These are phyloP conservation scores for Avena insularis DNA, from an alignment of 176 grass and related monocot species.

Conservation along the genomic window DNA sequence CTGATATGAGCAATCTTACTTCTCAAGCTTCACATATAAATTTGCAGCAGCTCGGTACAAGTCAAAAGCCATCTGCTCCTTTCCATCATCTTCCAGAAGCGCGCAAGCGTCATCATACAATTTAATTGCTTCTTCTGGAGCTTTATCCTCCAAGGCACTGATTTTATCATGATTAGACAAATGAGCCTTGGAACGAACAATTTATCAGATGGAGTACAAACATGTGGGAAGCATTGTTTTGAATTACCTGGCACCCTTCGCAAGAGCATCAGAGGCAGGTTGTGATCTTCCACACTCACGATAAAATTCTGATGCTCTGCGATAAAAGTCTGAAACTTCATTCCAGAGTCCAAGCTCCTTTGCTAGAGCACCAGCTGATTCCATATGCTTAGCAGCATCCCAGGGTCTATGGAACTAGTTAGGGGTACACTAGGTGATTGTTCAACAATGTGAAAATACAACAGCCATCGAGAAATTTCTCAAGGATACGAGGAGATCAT, in stretches of 20 bases:
- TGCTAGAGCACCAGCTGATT: slow-evolving; percentile 90
- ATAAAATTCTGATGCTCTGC: slow-evolving; percentile 92
- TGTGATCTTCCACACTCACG: slow-evolving; percentile 90
- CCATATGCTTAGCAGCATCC: slow-evolving; percentile 99
- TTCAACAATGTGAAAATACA: slow-evolving; percentile 36
- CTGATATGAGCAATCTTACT: slow-evolving; percentile 47
- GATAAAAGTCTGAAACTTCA: slow-evolving; percentile 86
- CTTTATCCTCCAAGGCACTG: slow-evolving; percentile 89
- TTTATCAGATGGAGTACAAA: background rate
- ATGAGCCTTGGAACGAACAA: slow-evolving; percentile 7
- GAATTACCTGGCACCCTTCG: slow-evolving; percentile 89
- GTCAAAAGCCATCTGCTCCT: slow-evolving; percentile 98
- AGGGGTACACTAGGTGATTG: slow-evolving; percentile 44
- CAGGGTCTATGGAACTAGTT: slow-evolving; percentile 73
- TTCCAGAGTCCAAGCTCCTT: slow-evolving; percentile 88
- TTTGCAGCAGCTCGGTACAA: slow-evolving; percentile 77
- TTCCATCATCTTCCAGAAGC: slow-evolving; percentile 93
- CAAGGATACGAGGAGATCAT: slow-evolving; percentile 95
- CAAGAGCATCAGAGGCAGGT: slow-evolving; percentile 96
- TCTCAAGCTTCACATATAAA: slow-evolving; percentile 82
- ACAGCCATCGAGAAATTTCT: slow-evolving; percentile 26
- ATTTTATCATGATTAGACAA: slow-evolving; percentile 38
- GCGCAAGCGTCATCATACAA: slow-evolving; percentile 85
- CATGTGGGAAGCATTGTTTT: background rate
- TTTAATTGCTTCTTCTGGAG: slow-evolving; percentile 82